Evolutionary conservation across 192 early-diverging fungal genomes (phyloP).

Genomic region (Mortierella antarctica): DNA sequence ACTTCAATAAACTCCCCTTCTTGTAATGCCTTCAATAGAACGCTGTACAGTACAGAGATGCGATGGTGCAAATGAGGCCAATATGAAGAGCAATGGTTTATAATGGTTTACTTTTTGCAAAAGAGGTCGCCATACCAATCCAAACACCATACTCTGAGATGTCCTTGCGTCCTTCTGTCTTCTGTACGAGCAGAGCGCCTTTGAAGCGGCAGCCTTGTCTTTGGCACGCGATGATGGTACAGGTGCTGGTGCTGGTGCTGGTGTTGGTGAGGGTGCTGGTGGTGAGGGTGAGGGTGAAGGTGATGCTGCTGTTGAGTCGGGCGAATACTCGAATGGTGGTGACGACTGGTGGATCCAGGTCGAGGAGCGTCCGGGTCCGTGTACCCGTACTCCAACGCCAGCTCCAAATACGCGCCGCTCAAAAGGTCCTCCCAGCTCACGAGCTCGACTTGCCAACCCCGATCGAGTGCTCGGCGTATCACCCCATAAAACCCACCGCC

Average conservation of each 20-base stretch:
- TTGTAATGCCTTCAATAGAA: too few species aligned
- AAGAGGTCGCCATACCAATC: slow-evolving; percentile 32
- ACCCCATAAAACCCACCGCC: slow-evolving; percentile 55
- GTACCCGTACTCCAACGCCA: slow-evolving; percentile 42
- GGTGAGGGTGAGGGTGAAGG: not conserved
- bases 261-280: not conserved
- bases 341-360: too few species aligned
- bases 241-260: too few species aligned
- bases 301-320: not conserved
- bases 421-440: slow-evolving; percentile 60
- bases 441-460: slow-evolving; percentile 61
- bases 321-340: not conserved
- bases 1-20: too few species aligned
- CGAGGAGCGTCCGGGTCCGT: not conserved
- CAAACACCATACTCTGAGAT: slow-evolving; percentile 30
- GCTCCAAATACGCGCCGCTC: slow-evolving; percentile 44
- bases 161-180: not conserved
- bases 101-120: not conserved
- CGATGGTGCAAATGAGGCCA: too few species aligned
- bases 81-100: too few species aligned
- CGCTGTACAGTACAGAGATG: too few species aligned
- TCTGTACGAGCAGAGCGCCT: not conserved
- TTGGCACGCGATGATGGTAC: too few species aligned
- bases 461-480: slow-evolving; percentile 49
- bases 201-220: too few species aligned